A percentile compares a stretch with the other conserved stretches of the same genome.
Evolutionary conservation across 164 flowering plant species (phyloP).

Genomic region (Macadamia integrifolia): DNA sequence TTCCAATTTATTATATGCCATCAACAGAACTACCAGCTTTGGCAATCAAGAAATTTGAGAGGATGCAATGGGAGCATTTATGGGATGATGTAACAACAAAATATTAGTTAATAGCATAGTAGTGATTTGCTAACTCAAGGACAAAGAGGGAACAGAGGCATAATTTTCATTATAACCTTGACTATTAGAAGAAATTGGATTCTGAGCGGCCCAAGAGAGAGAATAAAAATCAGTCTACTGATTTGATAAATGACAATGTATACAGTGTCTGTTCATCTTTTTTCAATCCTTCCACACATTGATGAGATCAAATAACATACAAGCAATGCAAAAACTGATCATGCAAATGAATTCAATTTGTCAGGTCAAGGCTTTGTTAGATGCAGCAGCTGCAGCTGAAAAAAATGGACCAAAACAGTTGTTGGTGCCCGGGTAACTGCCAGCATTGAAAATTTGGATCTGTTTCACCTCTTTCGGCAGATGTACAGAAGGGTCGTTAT

Average conservation of each 20-base stretch:
- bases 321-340: slow-evolving; percentile 11
- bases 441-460: neutral
- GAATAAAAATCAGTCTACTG: too few species aligned
- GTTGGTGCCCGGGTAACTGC: slow-evolving; percentile 10
- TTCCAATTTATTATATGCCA: too few species aligned
- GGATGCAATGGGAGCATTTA: too few species aligned
- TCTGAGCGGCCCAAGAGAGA: too few species aligned
- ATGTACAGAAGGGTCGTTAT: neutral
- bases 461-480: slow-evolving; percentile 6
- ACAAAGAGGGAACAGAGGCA: too few species aligned
- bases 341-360: slow-evolving; percentile 8
- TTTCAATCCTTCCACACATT: slow-evolving; percentile 1
- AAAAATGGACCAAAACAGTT: neutral
- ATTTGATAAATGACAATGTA: neutral
- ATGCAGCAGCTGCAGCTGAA: slow-evolving; percentile 13
- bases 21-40: too few species aligned
- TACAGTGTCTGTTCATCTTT: slow-evolving; percentile 3
- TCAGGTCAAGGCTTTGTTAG: slow-evolving; percentile 6
- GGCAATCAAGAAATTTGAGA: too few species aligned
- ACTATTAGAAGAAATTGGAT: too few species aligned
- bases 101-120: too few species aligned
- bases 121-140: too few species aligned
- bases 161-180: too few species aligned
- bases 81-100: too few species aligned
- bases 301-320: slow-evolving; percentile 16